A percentile compares a stretch with the other conserved stretches of the same genome.
Evolutionary conservation across 441 rosid genomes (phyloP).

Genomic region (Erodium texanum): DNA sequence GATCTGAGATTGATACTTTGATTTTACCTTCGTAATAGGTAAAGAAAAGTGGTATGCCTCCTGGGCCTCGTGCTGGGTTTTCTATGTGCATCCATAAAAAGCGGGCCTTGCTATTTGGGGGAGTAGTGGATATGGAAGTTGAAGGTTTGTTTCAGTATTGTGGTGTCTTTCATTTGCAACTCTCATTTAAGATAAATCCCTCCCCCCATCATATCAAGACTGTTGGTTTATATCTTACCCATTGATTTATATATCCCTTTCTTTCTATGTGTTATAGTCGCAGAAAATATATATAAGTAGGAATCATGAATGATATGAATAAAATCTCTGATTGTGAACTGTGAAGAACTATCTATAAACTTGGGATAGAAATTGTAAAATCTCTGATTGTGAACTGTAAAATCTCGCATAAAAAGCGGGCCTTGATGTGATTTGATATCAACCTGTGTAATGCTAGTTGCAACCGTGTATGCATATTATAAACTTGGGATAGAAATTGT

Average conservation of each 20-base stretch:
- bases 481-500: not conserved
- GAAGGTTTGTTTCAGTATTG: slow-evolving; percentile 43
- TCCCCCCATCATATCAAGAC: not conserved
- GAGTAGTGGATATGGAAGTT: slow-evolving; percentile 95
- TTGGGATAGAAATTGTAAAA: too few species aligned
- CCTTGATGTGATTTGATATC: not conserved
- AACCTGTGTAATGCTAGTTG: not conserved
- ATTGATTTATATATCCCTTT: not conserved
- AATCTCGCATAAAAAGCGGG: too few species aligned
- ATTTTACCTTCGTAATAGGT: slow-evolving; percentile 38
- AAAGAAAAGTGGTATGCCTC: slow-evolving; percentile 94
- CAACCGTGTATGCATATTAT: not conserved
- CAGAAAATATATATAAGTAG: not conserved
- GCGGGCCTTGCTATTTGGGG: slow-evolving; percentile 90
- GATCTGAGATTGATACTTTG: not conserved
- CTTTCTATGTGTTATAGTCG: not conserved
- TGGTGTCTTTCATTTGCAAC: not conserved
- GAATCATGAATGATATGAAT: slow-evolving; percentile 1
- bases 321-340: not conserved
- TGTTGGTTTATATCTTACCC: not conserved
- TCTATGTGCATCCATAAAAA: slow-evolving; percentile 91
- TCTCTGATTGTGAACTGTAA: too few species aligned
- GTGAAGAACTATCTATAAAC: not conserved
- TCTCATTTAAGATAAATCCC: slow-evolving; percentile 2
- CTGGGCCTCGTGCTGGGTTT: slow-evolving; percentile 90